Percentiles rank a stretch among this genome's conserved stretches.
phyloP scores from a whole-genome alignment of 768 basidiomycete species.

The Lepiota subincarnata region DNA sequence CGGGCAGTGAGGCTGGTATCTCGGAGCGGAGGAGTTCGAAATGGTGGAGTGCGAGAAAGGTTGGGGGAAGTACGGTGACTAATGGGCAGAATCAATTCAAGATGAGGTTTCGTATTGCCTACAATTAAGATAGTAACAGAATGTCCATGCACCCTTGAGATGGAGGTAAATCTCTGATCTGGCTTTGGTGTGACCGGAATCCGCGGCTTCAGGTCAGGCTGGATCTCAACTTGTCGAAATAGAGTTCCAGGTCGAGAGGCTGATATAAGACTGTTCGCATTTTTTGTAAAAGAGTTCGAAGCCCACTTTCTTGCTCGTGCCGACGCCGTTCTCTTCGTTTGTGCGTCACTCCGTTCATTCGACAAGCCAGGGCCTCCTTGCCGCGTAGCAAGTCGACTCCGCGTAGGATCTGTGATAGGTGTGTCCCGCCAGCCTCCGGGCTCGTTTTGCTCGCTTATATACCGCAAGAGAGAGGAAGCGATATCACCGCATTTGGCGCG shows the following conservation, averaged over 20 bases:
- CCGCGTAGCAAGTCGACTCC: neutral
- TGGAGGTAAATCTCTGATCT: constrained; percentile 30
- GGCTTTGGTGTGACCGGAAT: constrained; percentile 20
- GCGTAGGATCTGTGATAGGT: neutral
- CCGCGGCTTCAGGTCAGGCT: constrained; percentile 23
- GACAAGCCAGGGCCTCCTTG: neutral
- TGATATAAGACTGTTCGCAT: constrained; percentile 21
- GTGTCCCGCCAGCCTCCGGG: neutral
- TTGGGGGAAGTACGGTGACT: constrained; percentile 17
- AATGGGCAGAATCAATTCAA: constrained; percentile 16
- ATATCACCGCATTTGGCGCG: constrained; percentile 3
- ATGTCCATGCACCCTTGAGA: constrained; percentile 1
- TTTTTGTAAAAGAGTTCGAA: constrained; percentile 1
- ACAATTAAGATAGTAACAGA: constrained; percentile 10
- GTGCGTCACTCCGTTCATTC: neutral
- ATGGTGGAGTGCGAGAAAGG: constrained; percentile 32
- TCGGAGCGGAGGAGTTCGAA: constrained; percentile 44
- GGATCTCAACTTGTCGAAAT: constrained; percentile 20
- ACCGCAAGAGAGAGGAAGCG: neutral
- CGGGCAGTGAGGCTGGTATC: constrained; percentile 36
- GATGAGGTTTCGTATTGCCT: constrained; percentile 10
- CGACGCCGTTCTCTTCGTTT: constrained; percentile 1
- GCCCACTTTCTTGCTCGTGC: constrained; percentile 3
- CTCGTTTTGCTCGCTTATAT: neutral
- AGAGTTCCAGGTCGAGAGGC: constrained; percentile 20